These are phyloP conservation scores for Thuidium tamariscinum DNA, from an alignment of 225 moss, liverwort and hornwort genomes.

Conservation along the genomic window DNA sequence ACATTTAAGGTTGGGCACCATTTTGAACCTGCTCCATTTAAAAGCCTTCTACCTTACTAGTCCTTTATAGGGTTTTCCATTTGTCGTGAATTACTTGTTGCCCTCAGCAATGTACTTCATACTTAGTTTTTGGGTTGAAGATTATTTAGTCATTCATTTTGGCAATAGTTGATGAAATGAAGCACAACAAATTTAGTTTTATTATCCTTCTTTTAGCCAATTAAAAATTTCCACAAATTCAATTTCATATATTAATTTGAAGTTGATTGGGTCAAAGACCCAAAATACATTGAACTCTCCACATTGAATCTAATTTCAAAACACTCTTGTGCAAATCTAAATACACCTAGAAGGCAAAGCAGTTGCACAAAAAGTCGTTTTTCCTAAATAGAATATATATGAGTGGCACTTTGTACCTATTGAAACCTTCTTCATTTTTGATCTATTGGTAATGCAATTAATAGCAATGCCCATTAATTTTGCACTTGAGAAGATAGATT, in stretches of 20 bases:
- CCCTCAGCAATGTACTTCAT: neutral
- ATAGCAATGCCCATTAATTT: fast-evolving
- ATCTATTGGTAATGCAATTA: neutral
- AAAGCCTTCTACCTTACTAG: too few relatives aligned
- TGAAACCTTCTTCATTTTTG: neutral
- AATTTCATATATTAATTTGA: neutral
- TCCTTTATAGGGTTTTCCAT: too few relatives aligned
- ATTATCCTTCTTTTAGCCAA: fast-evolving
- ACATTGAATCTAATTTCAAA: neutral
- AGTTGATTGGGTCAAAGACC: neutral
- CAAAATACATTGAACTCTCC: neutral
- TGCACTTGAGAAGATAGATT: neutral
- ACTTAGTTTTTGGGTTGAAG: neutral
- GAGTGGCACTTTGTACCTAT: neutral
- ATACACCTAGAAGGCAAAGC: neutral
- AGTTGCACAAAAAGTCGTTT: neutral
- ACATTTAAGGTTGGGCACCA: too few relatives aligned
- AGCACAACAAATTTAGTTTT: fast-evolving
- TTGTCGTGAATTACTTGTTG: too few relatives aligned
- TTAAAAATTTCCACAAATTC: neutral
- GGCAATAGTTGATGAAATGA: neutral
- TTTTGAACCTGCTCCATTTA: too few relatives aligned
- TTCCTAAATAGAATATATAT: neutral
- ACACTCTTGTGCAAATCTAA: fast-evolving
- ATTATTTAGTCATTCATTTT: neutral